These are phyloP conservation scores for Erigeron philadelphicus DNA, from an alignment of 140 eudicot species.

Conservation along the genomic window DNA sequence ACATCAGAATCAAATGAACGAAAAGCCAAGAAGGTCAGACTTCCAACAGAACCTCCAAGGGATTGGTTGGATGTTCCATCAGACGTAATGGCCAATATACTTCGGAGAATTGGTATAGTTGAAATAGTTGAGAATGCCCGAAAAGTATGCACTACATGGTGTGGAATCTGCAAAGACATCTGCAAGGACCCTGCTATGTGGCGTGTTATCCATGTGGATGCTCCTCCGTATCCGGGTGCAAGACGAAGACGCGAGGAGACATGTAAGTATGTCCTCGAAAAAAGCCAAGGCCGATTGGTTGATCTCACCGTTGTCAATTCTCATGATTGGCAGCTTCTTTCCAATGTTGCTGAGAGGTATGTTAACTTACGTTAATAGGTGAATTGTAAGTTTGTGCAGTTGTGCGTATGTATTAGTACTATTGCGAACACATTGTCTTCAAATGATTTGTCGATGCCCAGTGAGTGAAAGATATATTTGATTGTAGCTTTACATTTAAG, in stretches of 20 bases:
- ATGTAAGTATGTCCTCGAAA: neutral
- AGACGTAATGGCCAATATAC: too few relatives aligned
- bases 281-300: constrained; percentile 19
- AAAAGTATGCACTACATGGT: neutral
- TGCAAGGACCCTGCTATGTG: neutral
- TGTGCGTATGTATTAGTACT: neutral
- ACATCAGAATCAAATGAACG: too few relatives aligned
- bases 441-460: neutral
- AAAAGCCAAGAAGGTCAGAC: too few relatives aligned
- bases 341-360: constrained; percentile 13
- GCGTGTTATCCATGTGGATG: neutral
- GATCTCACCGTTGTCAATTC: neutral
- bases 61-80: too few relatives aligned
- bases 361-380: neutral
- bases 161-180: neutral
- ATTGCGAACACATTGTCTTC: neutral
- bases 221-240: neutral
- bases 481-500: neutral
- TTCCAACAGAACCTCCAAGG: too few relatives aligned
- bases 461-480: neutral
- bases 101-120: too few relatives aligned
- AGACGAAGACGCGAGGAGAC: neutral
- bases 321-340: neutral
- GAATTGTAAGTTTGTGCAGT: neutral
- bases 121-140: neutral